These are phyloP conservation scores for Hymenoscyphus fraxineus DNA, from an alignment of 2,329 filamentous ascomycete genomes.

Conservation along the genomic window DNA sequence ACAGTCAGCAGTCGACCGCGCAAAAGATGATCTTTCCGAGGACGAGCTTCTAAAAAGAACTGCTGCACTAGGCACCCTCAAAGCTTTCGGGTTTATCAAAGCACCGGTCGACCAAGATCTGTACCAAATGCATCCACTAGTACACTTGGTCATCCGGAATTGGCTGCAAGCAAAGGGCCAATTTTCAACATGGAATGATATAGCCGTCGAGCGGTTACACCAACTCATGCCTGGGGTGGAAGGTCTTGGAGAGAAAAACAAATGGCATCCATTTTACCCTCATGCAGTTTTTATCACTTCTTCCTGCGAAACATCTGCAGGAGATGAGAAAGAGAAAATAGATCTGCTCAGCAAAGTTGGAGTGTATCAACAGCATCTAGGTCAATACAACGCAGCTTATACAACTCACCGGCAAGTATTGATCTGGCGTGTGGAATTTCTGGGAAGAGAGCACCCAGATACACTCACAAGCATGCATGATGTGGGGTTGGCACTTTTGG, in stretches of 20 bases:
- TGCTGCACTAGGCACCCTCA: background rate
- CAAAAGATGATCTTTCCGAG: background rate
- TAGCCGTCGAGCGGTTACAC: background rate
- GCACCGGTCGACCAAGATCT: constrained; percentile 4
- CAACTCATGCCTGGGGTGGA: background rate
- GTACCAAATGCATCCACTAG: constrained; percentile 20
- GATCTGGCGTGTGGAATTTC: background rate
- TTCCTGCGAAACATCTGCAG: background rate
- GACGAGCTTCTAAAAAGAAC: background rate
- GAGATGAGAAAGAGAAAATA: background rate
- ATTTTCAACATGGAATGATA: background rate
- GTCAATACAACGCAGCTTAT: background rate
- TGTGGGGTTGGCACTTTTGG: background rate
- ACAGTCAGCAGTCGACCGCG: background rate
- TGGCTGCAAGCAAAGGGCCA: background rate
- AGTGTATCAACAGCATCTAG: background rate
- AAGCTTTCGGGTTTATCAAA: background rate
- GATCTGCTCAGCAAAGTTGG: background rate
- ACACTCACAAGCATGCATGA: background rate
- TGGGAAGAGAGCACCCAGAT: background rate
- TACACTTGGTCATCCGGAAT: constrained; percentile 17
- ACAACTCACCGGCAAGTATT: background rate
- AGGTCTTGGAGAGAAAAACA: background rate
- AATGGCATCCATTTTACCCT: background rate
- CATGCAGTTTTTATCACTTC: background rate